These are phyloP conservation scores for Aspergillus affinis DNA, from an alignment of 495 filamentous ascomycete genomes.

Conservation along the genomic window DNA sequence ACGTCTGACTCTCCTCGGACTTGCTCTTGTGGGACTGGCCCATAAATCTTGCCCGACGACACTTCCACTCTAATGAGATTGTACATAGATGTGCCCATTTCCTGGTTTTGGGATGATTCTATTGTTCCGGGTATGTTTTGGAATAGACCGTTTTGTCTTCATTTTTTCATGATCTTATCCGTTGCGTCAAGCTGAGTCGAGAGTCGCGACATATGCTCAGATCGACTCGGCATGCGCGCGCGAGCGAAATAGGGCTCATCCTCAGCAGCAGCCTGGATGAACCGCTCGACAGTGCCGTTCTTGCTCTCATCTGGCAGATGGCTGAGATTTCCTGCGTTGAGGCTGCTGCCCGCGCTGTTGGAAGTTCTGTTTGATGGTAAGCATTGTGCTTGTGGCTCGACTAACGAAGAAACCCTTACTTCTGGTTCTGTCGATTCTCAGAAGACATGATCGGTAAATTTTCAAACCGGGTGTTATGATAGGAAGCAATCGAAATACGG, in stretches of 20 bases:
- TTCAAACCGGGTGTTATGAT: not conserved
- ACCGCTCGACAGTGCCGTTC: slow-evolving; percentile 32
- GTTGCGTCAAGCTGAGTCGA: slow-evolving; percentile 36
- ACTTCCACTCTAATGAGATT: slow-evolving; percentile 20
- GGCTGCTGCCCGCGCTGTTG: slow-evolving; percentile 18
- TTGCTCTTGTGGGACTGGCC: not conserved
- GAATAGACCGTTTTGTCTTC: slow-evolving; percentile 3
- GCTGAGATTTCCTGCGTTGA: slow-evolving; percentile 34
- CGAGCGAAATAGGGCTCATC: slow-evolving; percentile 42
- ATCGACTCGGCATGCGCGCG: slow-evolving; percentile 35
- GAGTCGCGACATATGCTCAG: slow-evolving; percentile 32
- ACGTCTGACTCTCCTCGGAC: slow-evolving; percentile 7
- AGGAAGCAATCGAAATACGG: not conserved
- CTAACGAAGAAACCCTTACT: slow-evolving; percentile 15
- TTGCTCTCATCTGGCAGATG: slow-evolving; percentile 30
- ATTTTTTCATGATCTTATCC: slow-evolving; percentile 35
- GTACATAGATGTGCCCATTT: slow-evolving; percentile 26
- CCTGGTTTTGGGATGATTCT: not conserved
- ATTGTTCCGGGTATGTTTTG: slow-evolving; percentile 1
- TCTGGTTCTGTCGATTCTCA: slow-evolving; percentile 13
- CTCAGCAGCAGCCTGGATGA: slow-evolving; percentile 31
- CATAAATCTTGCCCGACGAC: not conserved
- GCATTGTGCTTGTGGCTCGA: not conserved
- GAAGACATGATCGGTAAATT: slow-evolving; percentile 21
- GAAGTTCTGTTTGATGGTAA: slow-evolving; percentile 19